Evolutionary conservation across 2,329 filamentous ascomycete species (phyloP), one percentile per base, ranked within the genome.

Genomic region (Pseudofabraea citricarpa): DNA sequence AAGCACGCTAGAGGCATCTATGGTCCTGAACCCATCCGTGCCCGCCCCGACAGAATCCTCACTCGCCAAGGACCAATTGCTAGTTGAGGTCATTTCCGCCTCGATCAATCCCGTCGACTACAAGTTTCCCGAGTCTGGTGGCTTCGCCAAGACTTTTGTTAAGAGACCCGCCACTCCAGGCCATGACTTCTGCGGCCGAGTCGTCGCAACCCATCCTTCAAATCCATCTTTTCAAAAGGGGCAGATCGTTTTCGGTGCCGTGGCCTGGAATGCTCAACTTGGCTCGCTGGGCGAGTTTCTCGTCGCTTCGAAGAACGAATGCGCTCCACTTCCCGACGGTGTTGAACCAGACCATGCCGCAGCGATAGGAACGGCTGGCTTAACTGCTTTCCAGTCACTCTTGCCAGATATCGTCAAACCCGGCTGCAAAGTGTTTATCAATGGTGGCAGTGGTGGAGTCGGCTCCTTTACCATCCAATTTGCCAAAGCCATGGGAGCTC

Each of bases 61-160:
- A n/a, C n/a, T n/a, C n/a, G n/a, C n/a, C n/a, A n/a, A n/a, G n/a
- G 27, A 31, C 27, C 27, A 31, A 18, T 18, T 82, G 35, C 68
- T 84, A 12, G 64, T 85, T 38, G 64, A 74, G 48, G 73, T 85
- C 6, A 61, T 74, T 45, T 64, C 69, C 44, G 67, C 70, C 20
- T 64, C 73, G 19, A 57, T 84, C 50, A 85, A 85, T 56, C 80
- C 80, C 0, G 74, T 74, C 27, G 82, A 85, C 67, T 76, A 79
- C 69, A 85, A 85, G 60, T 49, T 77, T 2, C 68, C 76, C 9
- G 79, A 83, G 56, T 63, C 71, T 21, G 60, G 70, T 0, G 18
- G 71, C 2, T 43, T 75, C 5, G 58, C 58, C 3, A 61, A 64
- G 3, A 48, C 67, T n/a, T 31, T 68, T 1, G 58, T 73, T 36